A percentile compares a stretch with the other conserved stretches of the same genome.
Evolutionary conservation across 176 grass and related monocot genomes (phyloP).

Genomic region (Avena eriantha): DNA sequence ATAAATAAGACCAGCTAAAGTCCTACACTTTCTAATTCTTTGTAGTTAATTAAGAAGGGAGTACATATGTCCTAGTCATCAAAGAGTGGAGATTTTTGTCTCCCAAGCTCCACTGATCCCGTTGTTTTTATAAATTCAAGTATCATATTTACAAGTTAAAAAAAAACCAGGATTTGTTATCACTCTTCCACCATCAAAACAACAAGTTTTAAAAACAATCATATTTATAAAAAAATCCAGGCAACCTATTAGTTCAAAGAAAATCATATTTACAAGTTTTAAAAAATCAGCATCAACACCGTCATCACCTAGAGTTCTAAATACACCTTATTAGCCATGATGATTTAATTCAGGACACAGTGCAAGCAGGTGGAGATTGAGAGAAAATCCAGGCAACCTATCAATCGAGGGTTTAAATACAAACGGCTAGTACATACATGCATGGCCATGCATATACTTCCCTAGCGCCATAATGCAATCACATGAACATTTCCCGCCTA

Average conservation of each 20-base stretch:
- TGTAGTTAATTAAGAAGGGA: neutral
- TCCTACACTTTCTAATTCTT: slow-evolving; percentile 23
- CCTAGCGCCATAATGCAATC: slow-evolving; percentile 41
- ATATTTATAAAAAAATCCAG: too few relatives aligned
- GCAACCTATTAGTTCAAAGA: too few relatives aligned
- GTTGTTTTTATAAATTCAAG: too few relatives aligned
- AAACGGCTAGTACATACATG: slow-evolving; percentile 50
- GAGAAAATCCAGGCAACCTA: neutral
- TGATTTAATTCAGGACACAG: neutral
- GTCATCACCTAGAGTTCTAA: slow-evolving; percentile 38
- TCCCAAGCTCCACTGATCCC: too few relatives aligned
- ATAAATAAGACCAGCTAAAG: slow-evolving; percentile 7
- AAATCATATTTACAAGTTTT: too few relatives aligned
- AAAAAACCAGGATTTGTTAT: too few relatives aligned
- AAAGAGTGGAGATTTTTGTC: too few relatives aligned
- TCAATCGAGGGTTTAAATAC: slow-evolving; percentile 37
- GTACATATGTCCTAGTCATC: too few relatives aligned
- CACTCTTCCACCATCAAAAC: too few relatives aligned
- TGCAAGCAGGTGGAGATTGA: neutral
- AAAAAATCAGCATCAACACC: neutral
- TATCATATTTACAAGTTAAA: too few relatives aligned
- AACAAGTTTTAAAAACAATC: too few relatives aligned
- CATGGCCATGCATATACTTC: slow-evolving; percentile 22
- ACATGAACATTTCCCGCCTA: slow-evolving; percentile 58
- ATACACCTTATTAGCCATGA: neutral